phyloP scores from a whole-genome alignment of 2,329 filamentous ascomycete species.

The Nemania sp. region DNA sequence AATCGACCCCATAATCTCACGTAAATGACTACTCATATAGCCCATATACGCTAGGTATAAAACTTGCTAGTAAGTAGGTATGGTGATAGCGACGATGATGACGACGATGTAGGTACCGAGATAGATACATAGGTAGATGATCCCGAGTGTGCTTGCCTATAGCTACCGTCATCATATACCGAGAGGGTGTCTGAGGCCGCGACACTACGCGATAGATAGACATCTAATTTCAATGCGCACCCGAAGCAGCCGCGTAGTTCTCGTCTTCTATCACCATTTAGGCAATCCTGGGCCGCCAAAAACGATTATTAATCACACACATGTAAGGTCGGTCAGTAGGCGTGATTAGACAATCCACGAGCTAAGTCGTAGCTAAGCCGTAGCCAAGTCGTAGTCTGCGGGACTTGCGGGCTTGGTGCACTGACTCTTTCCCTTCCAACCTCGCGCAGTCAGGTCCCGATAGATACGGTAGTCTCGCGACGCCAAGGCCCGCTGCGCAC shows the following conservation, averaged over 20 bases:
- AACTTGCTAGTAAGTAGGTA: no score
- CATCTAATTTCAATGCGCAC: neutral
- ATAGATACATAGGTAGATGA: no score
- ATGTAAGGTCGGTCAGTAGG: neutral
- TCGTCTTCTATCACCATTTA: neutral
- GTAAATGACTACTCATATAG: neutral
- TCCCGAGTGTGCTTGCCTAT: no score
- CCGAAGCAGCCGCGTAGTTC: slow-evolving; percentile 4
- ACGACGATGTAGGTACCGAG: neutral
- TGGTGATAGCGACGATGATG: neutral
- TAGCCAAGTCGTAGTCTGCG: neutral
- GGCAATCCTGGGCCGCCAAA: neutral
- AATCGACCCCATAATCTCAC: neutral
- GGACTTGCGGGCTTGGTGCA: neutral
- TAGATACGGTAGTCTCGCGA: neutral
- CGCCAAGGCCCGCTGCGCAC: neutral
- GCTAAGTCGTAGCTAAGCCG: no score
- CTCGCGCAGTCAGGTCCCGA: neutral
- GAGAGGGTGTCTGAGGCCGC: neutral
- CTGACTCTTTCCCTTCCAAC: neutral
- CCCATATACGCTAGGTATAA: no score
- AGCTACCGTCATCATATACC: neutral
- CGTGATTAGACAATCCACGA: neutral
- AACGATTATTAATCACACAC: neutral
- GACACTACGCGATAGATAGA: neutral